phyloP scores from a whole-genome alignment of 495 filamentous ascomycete species.

The Lophiostoma macrostomum region DNA sequence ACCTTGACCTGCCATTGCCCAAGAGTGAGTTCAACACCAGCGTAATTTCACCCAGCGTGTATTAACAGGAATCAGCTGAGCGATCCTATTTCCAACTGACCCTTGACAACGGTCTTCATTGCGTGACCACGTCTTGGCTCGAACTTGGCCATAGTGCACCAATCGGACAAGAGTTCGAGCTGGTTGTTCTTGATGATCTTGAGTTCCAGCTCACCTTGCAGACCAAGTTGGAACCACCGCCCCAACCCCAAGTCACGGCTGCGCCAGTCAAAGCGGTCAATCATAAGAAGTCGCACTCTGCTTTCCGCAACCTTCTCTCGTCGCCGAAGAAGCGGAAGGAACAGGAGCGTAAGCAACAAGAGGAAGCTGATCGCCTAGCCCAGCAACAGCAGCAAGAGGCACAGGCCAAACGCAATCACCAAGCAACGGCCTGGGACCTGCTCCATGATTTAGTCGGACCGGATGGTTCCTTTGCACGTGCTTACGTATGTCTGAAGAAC shows the following conservation, averaged over 20 bases:
- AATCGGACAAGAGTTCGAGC: slow-evolving; percentile 96
- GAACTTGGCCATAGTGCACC: slow-evolving; percentile 90
- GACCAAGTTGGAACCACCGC: slow-evolving; percentile 83
- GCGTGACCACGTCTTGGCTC: slow-evolving; percentile 92
- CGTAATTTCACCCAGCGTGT: background rate
- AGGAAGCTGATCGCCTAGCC: slow-evolving; percentile 65
- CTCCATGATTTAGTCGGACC: slow-evolving; percentile 79
- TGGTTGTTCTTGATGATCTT: slow-evolving; percentile 92
- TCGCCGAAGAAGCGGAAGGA: slow-evolving; percentile 95
- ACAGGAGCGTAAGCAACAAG: slow-evolving; percentile 73
- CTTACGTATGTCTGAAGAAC: slow-evolving; percentile 89
- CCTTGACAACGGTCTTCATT: slow-evolving; percentile 94
- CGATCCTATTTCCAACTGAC: slow-evolving; percentile 90
- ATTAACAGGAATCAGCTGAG: slow-evolving; percentile 60
- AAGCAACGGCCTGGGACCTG: slow-evolving; percentile 76
- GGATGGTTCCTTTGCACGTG: slow-evolving; percentile 88
- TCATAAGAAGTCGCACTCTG: slow-evolving; percentile 62
- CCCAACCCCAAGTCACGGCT: slow-evolving; percentile 42
- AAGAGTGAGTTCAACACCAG: slow-evolving; percentile 60
- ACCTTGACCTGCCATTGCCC: slow-evolving; percentile 85
- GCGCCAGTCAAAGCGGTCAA: slow-evolving; percentile 48
- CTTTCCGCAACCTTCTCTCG: slow-evolving; percentile 88
- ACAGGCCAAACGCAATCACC: slow-evolving; percentile 54
- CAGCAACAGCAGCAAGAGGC: slow-evolving; percentile 65
- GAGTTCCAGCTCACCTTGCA: slow-evolving; percentile 97